Evolutionary conservation across 1,139 yeast species (phyloP).

Genomic region (Zhuliangozyma blackwelliae): DNA sequence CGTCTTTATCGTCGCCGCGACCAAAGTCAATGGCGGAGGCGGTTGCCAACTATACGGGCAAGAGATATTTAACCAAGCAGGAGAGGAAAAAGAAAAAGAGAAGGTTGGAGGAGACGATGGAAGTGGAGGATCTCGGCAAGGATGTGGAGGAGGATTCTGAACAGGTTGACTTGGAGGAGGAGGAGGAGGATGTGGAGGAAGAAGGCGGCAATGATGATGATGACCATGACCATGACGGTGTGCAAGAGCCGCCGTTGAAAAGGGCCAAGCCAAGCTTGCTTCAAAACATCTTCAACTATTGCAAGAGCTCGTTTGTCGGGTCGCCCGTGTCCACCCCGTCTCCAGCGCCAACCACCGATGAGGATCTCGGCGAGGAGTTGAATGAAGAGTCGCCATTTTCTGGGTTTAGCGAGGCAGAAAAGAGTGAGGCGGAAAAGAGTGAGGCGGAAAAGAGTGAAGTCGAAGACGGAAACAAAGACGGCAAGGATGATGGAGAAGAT

Average conservation of each 20-base stretch:
- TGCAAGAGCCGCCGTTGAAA: conserved; percentile 1
- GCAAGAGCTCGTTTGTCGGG: conserved; percentile 5
- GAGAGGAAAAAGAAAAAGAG: conserved; percentile 28
- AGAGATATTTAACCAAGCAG: conserved; percentile 40
- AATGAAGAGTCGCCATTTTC: conserved; percentile 14
- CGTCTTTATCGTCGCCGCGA: conserved; percentile 15
- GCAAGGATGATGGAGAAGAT: conserved; percentile 1
- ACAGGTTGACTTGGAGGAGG: conserved; percentile 1
- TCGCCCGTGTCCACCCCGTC: conserved; percentile 4
- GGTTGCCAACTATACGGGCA: conserved; percentile 56
- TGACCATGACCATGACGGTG: background rate
- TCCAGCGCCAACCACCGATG: conserved; percentile 7
- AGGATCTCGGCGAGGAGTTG: conserved; percentile 11
- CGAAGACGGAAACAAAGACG: conserved; percentile 2
- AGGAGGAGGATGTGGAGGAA: conserved; percentile 6
- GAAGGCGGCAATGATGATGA: conserved; percentile 5
- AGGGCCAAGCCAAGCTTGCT: background rate
- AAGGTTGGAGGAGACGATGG: conserved; percentile 13
- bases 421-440: conserved; percentile 19
- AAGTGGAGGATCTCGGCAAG: conserved; percentile 3
- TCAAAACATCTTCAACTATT: background rate
- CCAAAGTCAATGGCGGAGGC: conserved; percentile 60
- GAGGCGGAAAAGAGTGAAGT: conserved; percentile 15
- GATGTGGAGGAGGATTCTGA: conserved; percentile 1
- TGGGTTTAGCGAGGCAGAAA: conserved; percentile 20